Evolutionary conservation across 2,329 filamentous ascomycete genomes (phyloP).

Genomic region (Aspergillus fischeri): DNA sequence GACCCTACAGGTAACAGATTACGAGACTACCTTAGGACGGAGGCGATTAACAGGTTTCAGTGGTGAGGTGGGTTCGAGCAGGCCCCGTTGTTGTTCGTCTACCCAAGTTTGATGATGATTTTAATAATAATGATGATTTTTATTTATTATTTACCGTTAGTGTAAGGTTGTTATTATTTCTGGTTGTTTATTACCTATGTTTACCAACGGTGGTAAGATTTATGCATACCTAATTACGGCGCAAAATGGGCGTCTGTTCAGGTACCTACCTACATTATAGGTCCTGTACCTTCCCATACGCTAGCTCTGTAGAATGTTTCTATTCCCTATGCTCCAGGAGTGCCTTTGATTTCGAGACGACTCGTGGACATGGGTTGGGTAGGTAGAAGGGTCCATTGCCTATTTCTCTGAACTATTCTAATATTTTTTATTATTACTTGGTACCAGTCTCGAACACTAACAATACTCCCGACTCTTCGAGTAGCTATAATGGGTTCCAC

Average conservation of each 20-base stretch:
- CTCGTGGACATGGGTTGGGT: background rate
- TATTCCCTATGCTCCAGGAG: background rate
- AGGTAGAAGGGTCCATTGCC: background rate
- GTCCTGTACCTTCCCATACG: too few relatives aligned
- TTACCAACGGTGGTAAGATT: background rate
- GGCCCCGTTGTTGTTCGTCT: conserved; percentile 6
- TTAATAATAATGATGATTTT: conserved; percentile 1
- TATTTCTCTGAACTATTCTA: background rate
- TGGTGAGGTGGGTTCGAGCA: conserved; percentile 4
- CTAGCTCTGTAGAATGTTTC: background rate
- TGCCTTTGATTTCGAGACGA: background rate
- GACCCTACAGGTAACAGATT: background rate
- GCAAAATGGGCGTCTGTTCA: too few relatives aligned
- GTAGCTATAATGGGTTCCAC: conserved; percentile 8
- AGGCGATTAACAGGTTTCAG: background rate
- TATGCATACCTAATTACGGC: background rate
- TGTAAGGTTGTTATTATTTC: background rate
- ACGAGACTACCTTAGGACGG: background rate
- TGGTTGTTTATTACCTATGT: background rate
- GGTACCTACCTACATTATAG: too few relatives aligned
- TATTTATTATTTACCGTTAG: background rate
- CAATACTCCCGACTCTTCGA: background rate
- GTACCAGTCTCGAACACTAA: background rate
- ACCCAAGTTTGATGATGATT: conserved; percentile 1
- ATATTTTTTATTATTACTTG: background rate